Conservation (phyloP, 352 stramenopile genomes). For the Elongisporangium undulatum region DNA sequence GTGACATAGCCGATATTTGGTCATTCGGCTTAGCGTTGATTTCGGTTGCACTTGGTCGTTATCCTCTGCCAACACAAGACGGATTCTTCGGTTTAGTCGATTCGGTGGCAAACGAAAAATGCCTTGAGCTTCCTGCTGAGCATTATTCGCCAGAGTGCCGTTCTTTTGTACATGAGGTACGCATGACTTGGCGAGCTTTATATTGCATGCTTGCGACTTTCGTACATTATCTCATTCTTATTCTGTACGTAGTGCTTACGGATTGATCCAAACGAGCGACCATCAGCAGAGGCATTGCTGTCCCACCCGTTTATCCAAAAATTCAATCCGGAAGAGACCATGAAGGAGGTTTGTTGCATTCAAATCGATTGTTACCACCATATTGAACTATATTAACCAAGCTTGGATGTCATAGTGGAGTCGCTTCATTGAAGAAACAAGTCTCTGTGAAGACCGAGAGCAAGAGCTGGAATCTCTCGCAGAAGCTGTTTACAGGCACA, state of each 20-base stretch:
- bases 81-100: slow-evolving; percentile 87
- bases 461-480: slow-evolving; percentile 59
- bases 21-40: slow-evolving; percentile 78
- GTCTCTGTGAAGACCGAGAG: slow-evolving; percentile 54
- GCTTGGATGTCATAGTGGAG: slow-evolving; percentile 38
- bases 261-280: slow-evolving; percentile 60
- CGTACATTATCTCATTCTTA: neutral
- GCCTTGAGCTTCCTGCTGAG: slow-evolving; percentile 55
- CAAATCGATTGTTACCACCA: neutral
- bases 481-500: slow-evolving; percentile 75
- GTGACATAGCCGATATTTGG: slow-evolving; percentile 64
- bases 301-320: slow-evolving; percentile 65
- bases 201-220: neutral
- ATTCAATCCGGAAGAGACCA: slow-evolving; percentile 62
- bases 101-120: slow-evolving; percentile 77
- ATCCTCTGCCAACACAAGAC: slow-evolving; percentile 81
- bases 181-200: neutral
- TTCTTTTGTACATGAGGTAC: slow-evolving; percentile 67
- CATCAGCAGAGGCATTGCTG: slow-evolving; percentile 61
- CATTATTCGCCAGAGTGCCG: slow-evolving; percentile 65
- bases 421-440: slow-evolving; percentile 47
- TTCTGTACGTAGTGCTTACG: slow-evolving; percentile 40
- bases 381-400: neutral
- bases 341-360: slow-evolving; percentile 40
- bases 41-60: slow-evolving; percentile 77